Evolutionary conservation across 2,329 filamentous ascomycete species (phyloP).

Genomic region (Scorias spongiosa): DNA sequence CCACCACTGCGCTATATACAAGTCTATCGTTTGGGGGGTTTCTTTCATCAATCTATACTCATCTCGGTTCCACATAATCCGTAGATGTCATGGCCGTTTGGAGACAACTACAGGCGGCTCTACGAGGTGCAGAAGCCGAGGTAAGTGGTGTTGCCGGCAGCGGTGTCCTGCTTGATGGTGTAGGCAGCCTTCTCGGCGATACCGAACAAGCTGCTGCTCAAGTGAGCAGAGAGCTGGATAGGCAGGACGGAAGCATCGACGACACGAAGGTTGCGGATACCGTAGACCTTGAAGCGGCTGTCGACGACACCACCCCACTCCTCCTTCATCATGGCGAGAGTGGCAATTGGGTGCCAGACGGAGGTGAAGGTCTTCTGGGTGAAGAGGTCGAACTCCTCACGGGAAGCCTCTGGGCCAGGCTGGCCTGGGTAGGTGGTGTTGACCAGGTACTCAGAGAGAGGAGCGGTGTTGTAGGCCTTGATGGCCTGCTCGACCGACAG

Average conservation of each 20-base stretch:
- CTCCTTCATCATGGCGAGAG: slow-evolving; percentile 15
- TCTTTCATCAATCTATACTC: no score
- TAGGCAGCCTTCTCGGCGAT: slow-evolving; percentile 9
- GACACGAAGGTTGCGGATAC: slow-evolving; percentile 7
- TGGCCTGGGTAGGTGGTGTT: slow-evolving; percentile 15
- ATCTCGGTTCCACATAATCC: no score
- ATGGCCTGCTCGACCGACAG: slow-evolving; percentile 20
- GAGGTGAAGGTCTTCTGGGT: slow-evolving; percentile 11
- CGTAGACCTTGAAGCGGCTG: slow-evolving; percentile 9
- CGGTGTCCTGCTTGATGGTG: not conserved
- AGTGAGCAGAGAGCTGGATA: slow-evolving; percentile 10
- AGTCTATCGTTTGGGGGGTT: no score
- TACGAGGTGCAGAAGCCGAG: not conserved
- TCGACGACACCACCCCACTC: slow-evolving; percentile 13
- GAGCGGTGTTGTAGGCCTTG: slow-evolving; percentile 12
- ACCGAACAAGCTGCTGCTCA: slow-evolving; percentile 9
- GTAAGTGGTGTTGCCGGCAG: not conserved
- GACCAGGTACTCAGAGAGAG: slow-evolving; percentile 13
- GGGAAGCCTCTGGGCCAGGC: slow-evolving; percentile 3
- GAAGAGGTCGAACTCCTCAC: slow-evolving; percentile 12
- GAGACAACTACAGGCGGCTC: no score
- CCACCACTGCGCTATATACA: no score
- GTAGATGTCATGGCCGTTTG: no score
- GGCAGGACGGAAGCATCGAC: slow-evolving; percentile 11
- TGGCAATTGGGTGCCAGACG: slow-evolving; percentile 17